Evolutionary conservation across 2,329 filamentous ascomycete species (phyloP), one percentile per base, ranked within the genome.

Genomic region (Fusarium papillatum): DNA sequence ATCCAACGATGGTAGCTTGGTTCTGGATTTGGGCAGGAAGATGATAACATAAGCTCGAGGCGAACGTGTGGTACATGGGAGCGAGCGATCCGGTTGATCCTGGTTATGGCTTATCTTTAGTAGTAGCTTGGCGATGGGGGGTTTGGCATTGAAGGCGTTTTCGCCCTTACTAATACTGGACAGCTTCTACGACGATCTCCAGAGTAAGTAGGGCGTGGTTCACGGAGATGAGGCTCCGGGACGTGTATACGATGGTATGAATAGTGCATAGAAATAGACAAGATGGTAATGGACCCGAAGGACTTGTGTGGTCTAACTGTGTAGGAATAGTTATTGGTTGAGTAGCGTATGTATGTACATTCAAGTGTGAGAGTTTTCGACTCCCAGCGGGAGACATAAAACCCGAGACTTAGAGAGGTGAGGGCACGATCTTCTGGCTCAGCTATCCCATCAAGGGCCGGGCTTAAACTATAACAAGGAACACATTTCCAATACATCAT

Each of bases 251-350:
- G 64, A 76, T 72, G 69, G 48, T 48, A 76, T 68, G 68, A 73
- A 69, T 68, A 66, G 59, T 46, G 68, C 62, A 77, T 78, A 79
- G 73, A 78, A 69, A 79, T 80, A 80, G 78, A 80, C 39, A 53
- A 66, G 68, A 65, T 71, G 38, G 10, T 48, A 64, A 34, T 57
- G 53, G 57, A n/a, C 63, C 70, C n/a, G 38, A 48, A 26, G 17
- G 50, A n/a, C 26, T 34, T 55, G 7, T 55, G 50, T 55, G 26
- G 26, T 55, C 29, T 13, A n/a, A 22, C 26, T 55, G 36, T 61
- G 38, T 41, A 29, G 34, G 59, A 41, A n/a, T 61, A 41, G 59
- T 43, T n/a, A 11, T 17, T 43, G 24, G 16, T n/a, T n/a, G 38
- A 29, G 36, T 61, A 41, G 24, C 24, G 38, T 41, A 29, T 39